These are phyloP conservation scores for Phytophthora cryptogea DNA, from an alignment of 352 stramenopile genomes.

Conservation along the genomic window DNA sequence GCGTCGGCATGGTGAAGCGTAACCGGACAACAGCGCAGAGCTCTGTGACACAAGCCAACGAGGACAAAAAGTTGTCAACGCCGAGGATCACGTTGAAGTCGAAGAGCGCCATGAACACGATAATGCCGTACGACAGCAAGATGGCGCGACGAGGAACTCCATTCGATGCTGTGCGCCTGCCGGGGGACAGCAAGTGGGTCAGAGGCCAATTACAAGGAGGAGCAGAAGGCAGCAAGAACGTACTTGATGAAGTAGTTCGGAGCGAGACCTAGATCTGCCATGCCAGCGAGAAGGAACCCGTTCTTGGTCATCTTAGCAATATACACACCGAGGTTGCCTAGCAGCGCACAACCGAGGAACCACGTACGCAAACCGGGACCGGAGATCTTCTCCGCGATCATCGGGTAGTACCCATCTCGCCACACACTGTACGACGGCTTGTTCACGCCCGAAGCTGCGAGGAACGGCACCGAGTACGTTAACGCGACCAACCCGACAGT, in stretches of 20 bases:
- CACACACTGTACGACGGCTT: slow-evolving; percentile 82
- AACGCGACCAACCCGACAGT: slow-evolving; percentile 82
- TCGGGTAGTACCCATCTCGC: slow-evolving; percentile 92
- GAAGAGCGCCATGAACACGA: slow-evolving; percentile 88
- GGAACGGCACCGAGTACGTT: slow-evolving; percentile 91
- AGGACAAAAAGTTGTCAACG: slow-evolving; percentile 94
- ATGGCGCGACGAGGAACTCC: slow-evolving; percentile 65
- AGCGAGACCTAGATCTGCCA: slow-evolving; percentile 89
- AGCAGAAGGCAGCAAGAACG: slow-evolving; percentile 20
- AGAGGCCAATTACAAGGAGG: slow-evolving; percentile 18
- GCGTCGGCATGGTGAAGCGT: slow-evolving; percentile 68
- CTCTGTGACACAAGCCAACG: slow-evolving; percentile 90
- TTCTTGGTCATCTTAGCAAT: slow-evolving; percentile 95
- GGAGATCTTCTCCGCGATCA: slow-evolving; percentile 86
- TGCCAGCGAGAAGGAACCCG: slow-evolving; percentile 89
- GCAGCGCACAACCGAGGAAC: slow-evolving; percentile 88
- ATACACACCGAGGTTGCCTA: slow-evolving; percentile 94
- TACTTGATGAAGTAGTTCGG: slow-evolving; percentile 88
- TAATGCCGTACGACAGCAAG: slow-evolving; percentile 87
- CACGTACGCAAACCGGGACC: slow-evolving; percentile 87
- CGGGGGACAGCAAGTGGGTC: slow-evolving; percentile 13
- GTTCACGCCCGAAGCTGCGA: slow-evolving; percentile 88
- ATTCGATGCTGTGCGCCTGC: slow-evolving; percentile 54
- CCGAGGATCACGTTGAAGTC: slow-evolving; percentile 90
- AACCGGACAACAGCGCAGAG: slow-evolving; percentile 91